Percentiles rank a stretch among this genome's conserved stretches.
Conservation (phyloP, 768 basidiomycete species). For the Sarcomyxa edulis region DNA sequence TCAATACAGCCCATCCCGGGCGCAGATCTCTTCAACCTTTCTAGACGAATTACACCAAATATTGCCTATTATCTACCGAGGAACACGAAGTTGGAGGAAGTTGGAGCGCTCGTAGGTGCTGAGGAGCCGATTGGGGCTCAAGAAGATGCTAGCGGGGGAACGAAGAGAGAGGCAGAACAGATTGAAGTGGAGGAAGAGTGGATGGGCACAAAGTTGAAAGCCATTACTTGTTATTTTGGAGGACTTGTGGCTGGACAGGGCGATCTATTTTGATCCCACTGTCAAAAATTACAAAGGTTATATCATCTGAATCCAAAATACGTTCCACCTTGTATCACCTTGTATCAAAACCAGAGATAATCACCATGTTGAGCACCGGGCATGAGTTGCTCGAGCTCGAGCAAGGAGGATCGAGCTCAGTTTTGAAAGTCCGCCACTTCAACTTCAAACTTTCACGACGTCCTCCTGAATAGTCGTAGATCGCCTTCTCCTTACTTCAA, state of each 20-base stretch:
- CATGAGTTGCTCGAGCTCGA: too few species aligned
- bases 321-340: too few species aligned
- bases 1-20: slow-evolving; percentile 80
- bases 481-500: too few species aligned
- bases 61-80: slow-evolving; percentile 89
- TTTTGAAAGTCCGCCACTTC: too few species aligned
- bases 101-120: slow-evolving; percentile 45
- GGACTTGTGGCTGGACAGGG: slow-evolving; percentile 72
- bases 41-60: slow-evolving; percentile 68
- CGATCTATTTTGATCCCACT: slow-evolving; percentile 44
- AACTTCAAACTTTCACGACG: too few species aligned
- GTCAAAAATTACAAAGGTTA: too few species aligned
- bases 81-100: slow-evolving; percentile 71
- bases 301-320: too few species aligned
- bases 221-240: slow-evolving; percentile 91
- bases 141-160: slow-evolving; percentile 6
- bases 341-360: too few species aligned
- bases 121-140: neutral
- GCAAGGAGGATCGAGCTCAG: too few species aligned
- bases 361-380: too few species aligned
- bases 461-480: too few species aligned
- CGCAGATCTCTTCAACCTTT: slow-evolving; percentile 71
- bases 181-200: slow-evolving; percentile 95
- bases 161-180: slow-evolving; percentile 33
- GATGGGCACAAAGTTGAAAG: slow-evolving; percentile 93